Conservation (phyloP, 2,329 filamentous ascomycete genomes). For the Alternaria infectoria region DNA sequence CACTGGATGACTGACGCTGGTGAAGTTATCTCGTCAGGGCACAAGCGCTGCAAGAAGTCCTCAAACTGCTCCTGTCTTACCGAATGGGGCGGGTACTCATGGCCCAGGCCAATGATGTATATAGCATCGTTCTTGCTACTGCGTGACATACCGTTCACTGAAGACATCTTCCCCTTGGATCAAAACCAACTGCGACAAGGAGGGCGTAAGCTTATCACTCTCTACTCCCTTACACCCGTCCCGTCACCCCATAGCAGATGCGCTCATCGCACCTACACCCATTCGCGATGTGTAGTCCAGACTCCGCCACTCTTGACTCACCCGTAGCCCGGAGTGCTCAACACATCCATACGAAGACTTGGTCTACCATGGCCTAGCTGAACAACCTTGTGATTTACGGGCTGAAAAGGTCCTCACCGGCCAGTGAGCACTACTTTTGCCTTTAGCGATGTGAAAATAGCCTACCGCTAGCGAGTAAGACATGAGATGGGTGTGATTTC, state of each 20-base stretch:
- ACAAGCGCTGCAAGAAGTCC: conserved; percentile 11
- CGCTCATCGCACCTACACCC: background rate
- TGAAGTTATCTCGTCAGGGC: conserved; percentile 13
- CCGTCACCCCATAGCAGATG: background rate
- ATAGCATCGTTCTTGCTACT: background rate
- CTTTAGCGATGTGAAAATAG: background rate
- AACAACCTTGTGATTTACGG: background rate
- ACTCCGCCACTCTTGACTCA: background rate
- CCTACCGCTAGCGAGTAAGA: background rate
- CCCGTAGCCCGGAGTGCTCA: background rate
- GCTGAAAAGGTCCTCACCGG: background rate
- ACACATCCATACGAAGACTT: background rate
- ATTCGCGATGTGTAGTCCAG: background rate
- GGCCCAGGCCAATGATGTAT: conserved; percentile 26
- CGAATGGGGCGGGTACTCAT: conserved; percentile 22
- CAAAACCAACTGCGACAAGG: background rate
- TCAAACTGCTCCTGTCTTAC: conserved; percentile 19
- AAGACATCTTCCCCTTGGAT: background rate
- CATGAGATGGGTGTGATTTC: background rate
- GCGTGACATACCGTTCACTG: background rate
- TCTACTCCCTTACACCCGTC: background rate
- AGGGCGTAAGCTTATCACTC: background rate
- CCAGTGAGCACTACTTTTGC: background rate
- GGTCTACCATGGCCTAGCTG: background rate
- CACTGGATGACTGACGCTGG: conserved; percentile 12